phyloP scores from a whole-genome alignment of 1,284 basidiomycete genomes.

The Mycena sp. region DNA sequence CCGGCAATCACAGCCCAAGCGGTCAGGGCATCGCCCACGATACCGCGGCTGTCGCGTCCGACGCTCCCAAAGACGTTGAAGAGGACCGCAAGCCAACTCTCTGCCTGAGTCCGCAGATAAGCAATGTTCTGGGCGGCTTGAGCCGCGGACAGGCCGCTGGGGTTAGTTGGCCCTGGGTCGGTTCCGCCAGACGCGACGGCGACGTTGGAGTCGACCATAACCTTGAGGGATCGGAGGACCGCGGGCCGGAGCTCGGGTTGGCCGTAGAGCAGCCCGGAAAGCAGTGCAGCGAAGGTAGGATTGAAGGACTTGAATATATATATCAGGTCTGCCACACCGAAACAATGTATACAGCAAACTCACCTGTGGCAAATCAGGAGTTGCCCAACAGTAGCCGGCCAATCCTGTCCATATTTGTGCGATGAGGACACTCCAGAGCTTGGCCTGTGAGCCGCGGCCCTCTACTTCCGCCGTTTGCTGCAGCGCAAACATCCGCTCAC shows the following conservation, averaged over 20 bases:
- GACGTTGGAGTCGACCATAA: constrained; percentile 82
- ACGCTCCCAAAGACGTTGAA: constrained; percentile 97
- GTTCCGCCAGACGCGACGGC: constrained; percentile 51
- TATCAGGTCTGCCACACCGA: neutral
- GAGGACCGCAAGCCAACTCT: constrained; percentile 94
- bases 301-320: constrained; percentile 65
- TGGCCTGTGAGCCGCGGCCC: constrained; percentile 83
- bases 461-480: constrained; percentile 81
- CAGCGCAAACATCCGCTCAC: constrained; percentile 91
- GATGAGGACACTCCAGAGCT: constrained; percentile 93
- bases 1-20: constrained; percentile 89
- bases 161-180: constrained; percentile 34
- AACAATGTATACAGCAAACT: constrained; percentile 13
- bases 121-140: constrained; percentile 76
- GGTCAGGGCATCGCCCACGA: constrained; percentile 90
- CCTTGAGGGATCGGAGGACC: constrained; percentile 84
- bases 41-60: constrained; percentile 78
- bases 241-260: constrained; percentile 87
- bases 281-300: constrained; percentile 82
- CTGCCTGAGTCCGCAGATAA: constrained; percentile 82
- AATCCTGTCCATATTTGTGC: constrained; percentile 95
- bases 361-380: constrained; percentile 67
- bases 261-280: constrained; percentile 91
- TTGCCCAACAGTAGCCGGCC: constrained; percentile 81
- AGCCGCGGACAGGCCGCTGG: constrained; percentile 49